Percentiles rank a stretch among this genome's conserved stretches.
Conservation (phyloP, 2,329 filamentous ascomycete species). For the Colletotrichum sp. region DNA sequence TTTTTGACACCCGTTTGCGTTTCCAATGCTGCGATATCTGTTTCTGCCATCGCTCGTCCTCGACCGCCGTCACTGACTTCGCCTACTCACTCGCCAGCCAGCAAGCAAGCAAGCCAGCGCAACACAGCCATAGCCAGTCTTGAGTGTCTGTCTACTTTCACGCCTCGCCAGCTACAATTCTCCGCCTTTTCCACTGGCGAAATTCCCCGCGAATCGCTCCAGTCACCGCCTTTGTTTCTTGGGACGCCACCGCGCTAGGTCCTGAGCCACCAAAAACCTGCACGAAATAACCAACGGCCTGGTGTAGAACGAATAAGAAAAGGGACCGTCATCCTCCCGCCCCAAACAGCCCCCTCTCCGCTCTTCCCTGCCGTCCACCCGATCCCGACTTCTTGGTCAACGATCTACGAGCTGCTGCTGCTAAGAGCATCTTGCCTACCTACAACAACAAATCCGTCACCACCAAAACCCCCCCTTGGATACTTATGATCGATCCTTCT, state of each 20-base stretch:
- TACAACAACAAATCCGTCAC: neutral
- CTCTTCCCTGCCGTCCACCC: constrained; percentile 1
- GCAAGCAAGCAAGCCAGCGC: neutral
- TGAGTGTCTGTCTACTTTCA: constrained; percentile 11
- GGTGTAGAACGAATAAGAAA: constrained; percentile 22
- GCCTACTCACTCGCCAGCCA: neutral
- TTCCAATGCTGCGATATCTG: constrained; percentile 14
- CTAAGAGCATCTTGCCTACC: neutral
- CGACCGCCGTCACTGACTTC: constrained; percentile 13
- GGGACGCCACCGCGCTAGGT: constrained; percentile 23
- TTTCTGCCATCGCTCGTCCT: constrained; percentile 11
- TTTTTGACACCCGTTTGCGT: constrained; percentile 15
- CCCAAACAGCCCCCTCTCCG: constrained; percentile 2
- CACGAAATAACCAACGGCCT: constrained; percentile 19
- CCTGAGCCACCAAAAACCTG: constrained; percentile 21
- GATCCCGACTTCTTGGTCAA: constrained; percentile 14
- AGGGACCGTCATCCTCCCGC: constrained; percentile 16
- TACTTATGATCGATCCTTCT: constrained; percentile 13
- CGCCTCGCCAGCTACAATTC: constrained; percentile 9
- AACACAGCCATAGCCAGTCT: neutral
- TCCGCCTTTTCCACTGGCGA: constrained; percentile 13
- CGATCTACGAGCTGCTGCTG: constrained; percentile 8
- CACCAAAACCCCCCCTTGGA: neutral
- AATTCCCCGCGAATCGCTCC: constrained; percentile 22
- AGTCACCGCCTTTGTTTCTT: constrained; percentile 26